phyloP scores from a whole-genome alignment of 2,329 filamentous ascomycete species.

The Botrytis deweyae region DNA sequence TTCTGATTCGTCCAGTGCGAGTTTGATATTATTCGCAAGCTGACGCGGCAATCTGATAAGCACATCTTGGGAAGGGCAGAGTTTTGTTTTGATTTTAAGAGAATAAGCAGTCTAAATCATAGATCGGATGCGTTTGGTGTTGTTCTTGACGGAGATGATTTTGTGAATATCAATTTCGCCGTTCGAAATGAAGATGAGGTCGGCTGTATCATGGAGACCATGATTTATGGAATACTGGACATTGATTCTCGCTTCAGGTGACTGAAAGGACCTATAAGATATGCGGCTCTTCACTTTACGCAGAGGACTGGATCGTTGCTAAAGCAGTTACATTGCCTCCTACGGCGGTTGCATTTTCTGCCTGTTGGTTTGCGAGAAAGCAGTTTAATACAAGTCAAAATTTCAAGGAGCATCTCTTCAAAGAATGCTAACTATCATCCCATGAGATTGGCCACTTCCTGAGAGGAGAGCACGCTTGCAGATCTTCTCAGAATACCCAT shows the following conservation, averaged over 20 bases:
- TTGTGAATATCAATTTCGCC: conserved; percentile 28
- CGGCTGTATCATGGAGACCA: conserved; percentile 35
- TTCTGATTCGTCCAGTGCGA: background rate
- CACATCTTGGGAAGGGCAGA: conserved; percentile 29
- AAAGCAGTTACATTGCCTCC: background rate
- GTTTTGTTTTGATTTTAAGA: conserved; percentile 31
- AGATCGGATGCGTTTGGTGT: conserved; percentile 36
- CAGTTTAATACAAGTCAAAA: background rate
- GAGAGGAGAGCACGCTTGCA: background rate
- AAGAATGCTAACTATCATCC: background rate
- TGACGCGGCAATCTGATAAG: conserved; percentile 20
- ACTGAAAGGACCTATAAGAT: conserved; percentile 37
- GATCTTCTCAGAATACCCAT: background rate
- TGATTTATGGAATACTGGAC: conserved; percentile 36
- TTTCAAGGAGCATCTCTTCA: background rate
- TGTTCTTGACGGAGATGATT: conserved; percentile 28
- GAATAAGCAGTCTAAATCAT: conserved; percentile 38
- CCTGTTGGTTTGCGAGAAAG: background rate
- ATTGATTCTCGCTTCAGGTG: conserved; percentile 31
- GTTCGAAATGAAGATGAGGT: conserved; percentile 38
- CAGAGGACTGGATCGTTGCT: background rate
- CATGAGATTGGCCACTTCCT: background rate
- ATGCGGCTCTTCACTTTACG: conserved; percentile 26
- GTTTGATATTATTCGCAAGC: background rate
- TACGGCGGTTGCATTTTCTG: background rate